phyloP scores from a whole-genome alignment of 2,329 filamentous ascomycete species.

The Nigrospora sphaerica region DNA sequence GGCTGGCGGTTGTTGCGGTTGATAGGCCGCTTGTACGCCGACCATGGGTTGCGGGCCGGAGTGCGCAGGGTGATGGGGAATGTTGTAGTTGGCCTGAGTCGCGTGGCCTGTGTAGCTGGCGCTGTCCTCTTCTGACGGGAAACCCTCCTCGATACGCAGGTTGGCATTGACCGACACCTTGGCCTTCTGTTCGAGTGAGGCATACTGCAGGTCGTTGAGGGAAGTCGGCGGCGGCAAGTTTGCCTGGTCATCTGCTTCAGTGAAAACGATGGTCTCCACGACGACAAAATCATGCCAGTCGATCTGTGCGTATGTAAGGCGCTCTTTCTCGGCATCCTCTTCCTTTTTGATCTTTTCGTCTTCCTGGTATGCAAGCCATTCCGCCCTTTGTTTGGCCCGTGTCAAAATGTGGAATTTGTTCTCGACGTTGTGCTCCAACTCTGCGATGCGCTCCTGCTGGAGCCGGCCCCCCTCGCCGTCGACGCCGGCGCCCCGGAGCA shows the following conservation, averaged over 20 bases:
- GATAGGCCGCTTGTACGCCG: constrained; percentile 11
- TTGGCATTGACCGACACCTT: constrained; percentile 77
- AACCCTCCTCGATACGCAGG: constrained; percentile 87
- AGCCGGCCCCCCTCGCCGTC: constrained; percentile 61
- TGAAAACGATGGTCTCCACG: constrained; percentile 90
- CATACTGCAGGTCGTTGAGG: constrained; percentile 85
- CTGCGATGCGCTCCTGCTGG: constrained; percentile 63
- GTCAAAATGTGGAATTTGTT: constrained; percentile 77
- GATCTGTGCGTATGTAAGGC: constrained; percentile 70
- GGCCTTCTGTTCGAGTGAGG: constrained; percentile 91
- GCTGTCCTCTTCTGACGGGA: constrained; percentile 72
- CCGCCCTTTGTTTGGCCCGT: constrained; percentile 76
- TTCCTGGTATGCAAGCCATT: constrained; percentile 80
- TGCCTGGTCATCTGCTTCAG: constrained; percentile 76
- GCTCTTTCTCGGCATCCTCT: constrained; percentile 78
- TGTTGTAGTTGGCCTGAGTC: constrained; percentile 29
- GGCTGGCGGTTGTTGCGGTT: constrained; percentile 30
- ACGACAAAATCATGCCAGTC: constrained; percentile 98
- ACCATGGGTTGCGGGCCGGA: constrained; percentile 20
- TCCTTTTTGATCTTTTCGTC: constrained; percentile 83
- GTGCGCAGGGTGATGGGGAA: constrained; percentile 37
- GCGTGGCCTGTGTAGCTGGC: constrained; percentile 42
- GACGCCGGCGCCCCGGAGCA: constrained; percentile 62
- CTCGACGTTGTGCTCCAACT: constrained; percentile 66
- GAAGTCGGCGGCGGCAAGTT: constrained; percentile 85